Percentiles rank a stretch among this genome's conserved stretches.
These are phyloP conservation scores for Dactylorhiza incarnata DNA, from an alignment of 106 monocot genomes.

Conservation along the genomic window DNA sequence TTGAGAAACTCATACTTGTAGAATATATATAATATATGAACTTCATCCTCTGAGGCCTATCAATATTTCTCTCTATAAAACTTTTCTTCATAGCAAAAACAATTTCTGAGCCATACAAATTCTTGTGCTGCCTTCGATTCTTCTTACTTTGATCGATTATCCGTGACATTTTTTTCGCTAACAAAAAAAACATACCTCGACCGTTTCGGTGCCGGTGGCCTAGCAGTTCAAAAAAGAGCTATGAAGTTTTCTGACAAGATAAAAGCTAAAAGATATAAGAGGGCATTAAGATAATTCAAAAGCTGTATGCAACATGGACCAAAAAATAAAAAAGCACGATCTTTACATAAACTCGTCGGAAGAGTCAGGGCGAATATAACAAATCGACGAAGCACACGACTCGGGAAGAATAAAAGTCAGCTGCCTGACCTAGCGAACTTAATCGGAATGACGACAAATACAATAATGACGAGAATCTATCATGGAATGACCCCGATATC, in stretches of 20 bases:
- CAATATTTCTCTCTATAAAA: too few relatives aligned
- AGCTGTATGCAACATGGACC: neutral
- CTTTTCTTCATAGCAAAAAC: too few relatives aligned
- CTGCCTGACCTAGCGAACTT: conserved; percentile 3
- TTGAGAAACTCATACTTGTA: too few relatives aligned
- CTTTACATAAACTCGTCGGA: conserved; percentile 1
- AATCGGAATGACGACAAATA: conserved; percentile 7
- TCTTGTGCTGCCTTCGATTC: too few relatives aligned
- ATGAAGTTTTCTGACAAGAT: neutral
- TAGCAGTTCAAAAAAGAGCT: neutral
- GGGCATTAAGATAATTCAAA: neutral
- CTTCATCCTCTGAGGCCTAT: too few relatives aligned
- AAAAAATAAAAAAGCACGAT: neutral
- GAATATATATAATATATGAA: too few relatives aligned
- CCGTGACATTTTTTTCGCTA: too few relatives aligned
- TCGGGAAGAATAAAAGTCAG: neutral
- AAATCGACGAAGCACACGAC: conserved; percentile 4
- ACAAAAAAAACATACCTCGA: too few relatives aligned
- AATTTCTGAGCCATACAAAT: too few relatives aligned
- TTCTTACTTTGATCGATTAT: too few relatives aligned
- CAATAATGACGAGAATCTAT: conserved; percentile 13
- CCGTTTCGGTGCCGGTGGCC: neutral
- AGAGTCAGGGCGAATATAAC: neutral
- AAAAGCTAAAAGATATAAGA: neutral
- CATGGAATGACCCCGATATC: conserved; percentile 58